Base-by-base conservation (phyloP, 148 eudicot species). In the Vaccinium corymbosum region DNA sequence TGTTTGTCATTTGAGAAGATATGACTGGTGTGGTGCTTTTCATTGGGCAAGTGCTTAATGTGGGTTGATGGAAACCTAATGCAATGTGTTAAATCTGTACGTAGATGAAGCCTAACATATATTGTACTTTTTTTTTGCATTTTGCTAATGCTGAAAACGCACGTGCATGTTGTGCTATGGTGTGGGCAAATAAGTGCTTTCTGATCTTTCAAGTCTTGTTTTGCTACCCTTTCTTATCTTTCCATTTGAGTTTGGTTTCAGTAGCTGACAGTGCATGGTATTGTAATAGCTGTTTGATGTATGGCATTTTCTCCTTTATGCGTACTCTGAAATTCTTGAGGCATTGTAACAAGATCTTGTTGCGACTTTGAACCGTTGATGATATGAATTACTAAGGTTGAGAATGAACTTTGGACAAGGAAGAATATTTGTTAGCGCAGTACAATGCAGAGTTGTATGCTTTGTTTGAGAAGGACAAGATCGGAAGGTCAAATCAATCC, bases 1-100 rank as follows among this genome's bases (percentile, higher is more conserved):
- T 94, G 85, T 97, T 93, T 38, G 75, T 97, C 56, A 89, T 97
- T 20, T 84, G 92, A 85, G 99, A 97, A 83, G 93, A 94, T 78
- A 81, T 86, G 91, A 94, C 97, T 14, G 93, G 95, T 19, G 94
- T 89, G 27, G 93, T 97, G 85, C 87, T 91, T 61, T 93, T 97
- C 62, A 74, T 90, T 1, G 98, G 99, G 11, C 93, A 92, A 14
- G 86, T 94, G 17, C 57, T 85, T 87, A 90, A 93, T 88, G 80
- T 64, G 38, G 85, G 15, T 59, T 85, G 84, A 88, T 48, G 49
- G 19, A 61, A 22, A 81, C 50, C 42, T 51, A 66, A 20, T 51
- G 42, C 25, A 27, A 17, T 82, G 78, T 4, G 48, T 19, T 15
- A 81, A 50, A 68, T 17, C 9, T 50, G 49, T 50, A 48, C 25